phyloP scores from a whole-genome alignment of 225 moss, liverwort and hornwort species.

The Physcomitrellopsis africana region DNA sequence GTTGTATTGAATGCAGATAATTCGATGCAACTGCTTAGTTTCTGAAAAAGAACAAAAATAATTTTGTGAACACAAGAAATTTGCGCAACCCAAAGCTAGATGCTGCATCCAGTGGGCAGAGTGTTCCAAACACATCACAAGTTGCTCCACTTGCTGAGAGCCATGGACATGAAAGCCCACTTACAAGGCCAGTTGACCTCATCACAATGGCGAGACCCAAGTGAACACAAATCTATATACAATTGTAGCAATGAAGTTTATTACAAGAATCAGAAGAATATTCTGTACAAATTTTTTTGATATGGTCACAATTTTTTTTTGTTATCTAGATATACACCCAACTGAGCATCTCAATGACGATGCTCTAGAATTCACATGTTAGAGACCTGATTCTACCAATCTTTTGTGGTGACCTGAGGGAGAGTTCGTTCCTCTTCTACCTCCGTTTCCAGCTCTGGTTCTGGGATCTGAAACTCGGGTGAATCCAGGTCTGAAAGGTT shows the following conservation, averaged over 20 bases:
- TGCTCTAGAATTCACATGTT: constrained; percentile 19
- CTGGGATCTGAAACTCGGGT: constrained; percentile 80
- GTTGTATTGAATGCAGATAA: no score
- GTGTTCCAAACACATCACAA: no score
- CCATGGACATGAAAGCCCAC: no score
- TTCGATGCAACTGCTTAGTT: no score
- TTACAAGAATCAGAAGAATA: constrained; percentile 53
- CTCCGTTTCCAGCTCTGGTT: constrained; percentile 75
- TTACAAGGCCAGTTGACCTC: no score
- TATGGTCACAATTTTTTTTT: constrained; percentile 20
- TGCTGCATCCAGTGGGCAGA: no score
- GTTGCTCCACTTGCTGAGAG: no score
- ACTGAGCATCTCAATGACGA: constrained; percentile 30
- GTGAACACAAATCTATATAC: constrained; percentile 21
- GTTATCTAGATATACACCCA: not conserved
- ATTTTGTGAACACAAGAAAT: no score
- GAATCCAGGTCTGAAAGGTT: constrained; percentile 91
- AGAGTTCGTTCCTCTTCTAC: constrained; percentile 66
- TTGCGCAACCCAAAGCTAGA: no score
- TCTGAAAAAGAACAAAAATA: no score
- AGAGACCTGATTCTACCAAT: constrained; percentile 50
- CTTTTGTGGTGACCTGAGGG: constrained; percentile 61
- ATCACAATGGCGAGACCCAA: no score
- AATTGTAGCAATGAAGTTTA: constrained; percentile 28
- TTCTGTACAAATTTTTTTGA: constrained; percentile 44